phyloP scores from a whole-genome alignment of 2,329 filamentous ascomycete species.

The Botrytis fragariae region DNA sequence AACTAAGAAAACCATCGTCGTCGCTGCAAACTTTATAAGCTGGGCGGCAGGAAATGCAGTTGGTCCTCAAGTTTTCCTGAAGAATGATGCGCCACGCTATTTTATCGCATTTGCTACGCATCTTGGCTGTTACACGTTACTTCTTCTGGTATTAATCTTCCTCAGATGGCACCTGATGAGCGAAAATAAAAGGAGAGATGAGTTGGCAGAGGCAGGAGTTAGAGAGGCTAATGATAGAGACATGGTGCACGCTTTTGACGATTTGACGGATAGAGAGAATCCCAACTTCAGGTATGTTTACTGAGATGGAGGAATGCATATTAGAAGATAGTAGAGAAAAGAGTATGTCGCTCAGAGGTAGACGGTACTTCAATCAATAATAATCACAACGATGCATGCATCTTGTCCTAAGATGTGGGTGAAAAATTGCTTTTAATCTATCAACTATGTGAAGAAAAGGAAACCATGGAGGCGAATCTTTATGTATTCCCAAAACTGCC shows the following conservation, averaged over 20 bases:
- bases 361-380: background rate
- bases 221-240: conserved; percentile 21
- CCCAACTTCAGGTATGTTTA: conserved; percentile 31
- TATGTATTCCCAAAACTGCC: background rate
- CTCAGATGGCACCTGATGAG: conserved; percentile 15
- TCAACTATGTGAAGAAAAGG: background rate
- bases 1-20: conserved; percentile 56
- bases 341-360: background rate
- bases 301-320: background rate
- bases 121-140: conserved; percentile 44
- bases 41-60: conserved; percentile 58
- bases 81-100: conserved; percentile 50
- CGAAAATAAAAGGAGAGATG: conserved; percentile 20
- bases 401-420: background rate
- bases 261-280: conserved; percentile 37
- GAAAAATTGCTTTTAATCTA: background rate
- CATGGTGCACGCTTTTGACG: conserved; percentile 36
- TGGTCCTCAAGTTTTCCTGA: conserved; percentile 51
- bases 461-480: background rate
- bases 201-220: conserved; percentile 10
- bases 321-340: background rate
- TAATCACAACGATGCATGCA: background rate
- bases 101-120: conserved; percentile 54
- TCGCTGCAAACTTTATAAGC: conserved; percentile 56
- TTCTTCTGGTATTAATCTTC: conserved; percentile 24